Evolutionary conservation across 495 filamentous ascomycete genomes (phyloP), one percentile per base, ranked within the genome.

Genomic region (Tuber magnatum): DNA sequence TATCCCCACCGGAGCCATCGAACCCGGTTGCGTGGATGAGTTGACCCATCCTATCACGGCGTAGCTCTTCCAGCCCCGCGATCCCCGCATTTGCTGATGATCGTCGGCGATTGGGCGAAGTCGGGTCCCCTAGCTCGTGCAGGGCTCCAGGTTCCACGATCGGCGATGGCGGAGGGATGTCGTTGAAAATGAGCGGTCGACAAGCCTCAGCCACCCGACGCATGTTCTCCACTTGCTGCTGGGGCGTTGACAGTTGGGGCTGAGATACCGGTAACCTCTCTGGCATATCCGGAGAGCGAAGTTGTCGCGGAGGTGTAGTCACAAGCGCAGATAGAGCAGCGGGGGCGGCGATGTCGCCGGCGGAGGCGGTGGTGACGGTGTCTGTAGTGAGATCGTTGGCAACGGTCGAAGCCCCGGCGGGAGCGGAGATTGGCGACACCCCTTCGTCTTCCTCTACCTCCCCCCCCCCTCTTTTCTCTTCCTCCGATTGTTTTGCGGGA

Each of bases 81-180:
- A 82, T 82, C 35, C 80, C 80, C 28, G 75, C 77, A 20, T 73
- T 80, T 32, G 80, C 77, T 20, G 80, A 82, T 20, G 80, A 81
- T 40, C 80, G 74, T 35, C 80, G 74, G 22, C 80, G 74, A 42
- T 72, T 68, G 1, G 76, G 72, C 16, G 72, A 74, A 14, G 77
- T 48, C 32, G 70, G 69, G 42, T 74, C 72, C 16, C 69, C 74
- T 42, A 82, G 78, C 43, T 82, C 80, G 71, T 82, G 80, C 10
- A 82, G 72, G 28, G 77, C 80, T 9, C 80, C 77, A 0, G 80
- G 80, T 35, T 80, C 69, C 42, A 82, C 80, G 69, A 82, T 42
- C 18, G 80, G 80, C 16, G 80, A 82, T 32, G 80, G 80, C 3
- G 74, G 74, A 8, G 79, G 69, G 20, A 79, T 72, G 35, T 61